A percentile compares a stretch with the other conserved stretches of the same genome.
These are phyloP conservation scores for Flueggea neowawraea DNA, from an alignment of 441 rosid genomes.

Conservation along the genomic window DNA sequence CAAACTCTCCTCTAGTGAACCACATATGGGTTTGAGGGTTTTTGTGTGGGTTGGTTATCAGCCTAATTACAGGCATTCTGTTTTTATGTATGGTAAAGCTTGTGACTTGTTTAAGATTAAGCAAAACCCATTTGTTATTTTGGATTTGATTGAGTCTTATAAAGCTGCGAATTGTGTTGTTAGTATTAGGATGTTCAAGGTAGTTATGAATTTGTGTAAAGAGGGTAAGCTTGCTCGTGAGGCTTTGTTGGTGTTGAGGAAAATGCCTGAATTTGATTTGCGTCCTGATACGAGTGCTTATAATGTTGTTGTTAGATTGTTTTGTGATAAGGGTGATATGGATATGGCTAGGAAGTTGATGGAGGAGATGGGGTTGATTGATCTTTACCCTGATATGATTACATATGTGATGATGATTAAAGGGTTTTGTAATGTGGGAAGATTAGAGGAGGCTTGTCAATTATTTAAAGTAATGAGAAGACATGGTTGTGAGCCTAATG, in stretches of 20 bases:
- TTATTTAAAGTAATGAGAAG: slow-evolving; percentile 47
- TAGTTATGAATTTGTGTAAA: slow-evolving; percentile 61
- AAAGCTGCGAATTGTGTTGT: slow-evolving; percentile 43
- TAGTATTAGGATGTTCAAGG: slow-evolving; percentile 50
- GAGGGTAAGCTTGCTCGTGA: slow-evolving; percentile 64
- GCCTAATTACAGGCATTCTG: slow-evolving; percentile 57
- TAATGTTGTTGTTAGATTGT: slow-evolving; percentile 64
- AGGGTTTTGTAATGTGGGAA: slow-evolving; percentile 62
- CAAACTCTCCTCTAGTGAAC: slow-evolving; percentile 39
- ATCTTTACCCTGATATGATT: slow-evolving; percentile 62
- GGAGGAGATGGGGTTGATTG: slow-evolving; percentile 64
- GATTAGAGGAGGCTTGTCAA: too few species aligned
- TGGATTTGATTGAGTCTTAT: slow-evolving; percentile 53
- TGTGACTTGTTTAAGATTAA: slow-evolving; percentile 53
- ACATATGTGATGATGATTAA: slow-evolving; percentile 58
- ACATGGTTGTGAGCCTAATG: slow-evolving; percentile 54
- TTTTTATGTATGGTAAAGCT: slow-evolving; percentile 57
- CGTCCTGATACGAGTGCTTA: slow-evolving; percentile 45
- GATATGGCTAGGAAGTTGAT: slow-evolving; percentile 47
- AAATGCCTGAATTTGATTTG: slow-evolving; percentile 57
- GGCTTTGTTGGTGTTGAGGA: slow-evolving; percentile 66
- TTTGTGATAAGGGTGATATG: slow-evolving; percentile 63
- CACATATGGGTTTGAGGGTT: slow-evolving; percentile 60
- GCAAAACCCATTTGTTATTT: slow-evolving; percentile 42
- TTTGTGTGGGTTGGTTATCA: slow-evolving; percentile 83